These are phyloP conservation scores for Dentipellis fragilis DNA, from an alignment of 768 basidiomycete genomes.

Conservation along the genomic window DNA sequence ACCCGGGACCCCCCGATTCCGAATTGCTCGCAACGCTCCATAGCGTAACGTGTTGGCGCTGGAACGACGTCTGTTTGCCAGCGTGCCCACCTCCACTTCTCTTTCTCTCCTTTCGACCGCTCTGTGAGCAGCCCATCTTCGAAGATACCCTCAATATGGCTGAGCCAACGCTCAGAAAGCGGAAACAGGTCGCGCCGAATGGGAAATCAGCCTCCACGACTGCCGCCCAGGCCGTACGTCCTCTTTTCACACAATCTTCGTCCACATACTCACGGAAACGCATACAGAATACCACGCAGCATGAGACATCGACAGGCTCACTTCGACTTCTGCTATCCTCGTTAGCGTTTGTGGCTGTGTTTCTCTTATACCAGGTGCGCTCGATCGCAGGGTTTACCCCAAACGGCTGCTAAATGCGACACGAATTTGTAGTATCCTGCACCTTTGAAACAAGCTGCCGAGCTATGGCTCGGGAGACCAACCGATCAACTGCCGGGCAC, in stretches of 20 bases:
- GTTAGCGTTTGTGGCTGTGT: neutral
- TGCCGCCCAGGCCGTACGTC: neutral
- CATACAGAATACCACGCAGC: neutral
- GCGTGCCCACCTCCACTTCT: no score
- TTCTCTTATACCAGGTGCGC: constrained; percentile 7
- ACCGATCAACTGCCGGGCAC: constrained; percentile 13
- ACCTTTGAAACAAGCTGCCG: neutral
- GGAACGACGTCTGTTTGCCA: no score
- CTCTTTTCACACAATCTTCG: neutral
- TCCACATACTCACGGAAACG: neutral
- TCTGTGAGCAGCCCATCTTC: constrained; percentile 50
- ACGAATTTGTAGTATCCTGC: constrained; percentile 2
- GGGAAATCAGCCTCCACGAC: neutral
- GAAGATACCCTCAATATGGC: constrained; percentile 7
- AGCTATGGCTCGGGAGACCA: constrained; percentile 5
- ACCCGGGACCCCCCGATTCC: no score
- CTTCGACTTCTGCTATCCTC: neutral
- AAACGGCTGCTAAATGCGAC: neutral
- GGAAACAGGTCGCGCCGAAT: neutral
- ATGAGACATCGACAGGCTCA: neutral
- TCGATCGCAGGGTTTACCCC: neutral
- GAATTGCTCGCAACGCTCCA: no score
- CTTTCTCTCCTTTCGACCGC: constrained; percentile 35
- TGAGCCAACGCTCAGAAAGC: neutral
- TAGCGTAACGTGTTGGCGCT: no score